Base-by-base conservation (phyloP, 371 early-diverging fungal species). In the Coemansia sp. region DNA sequence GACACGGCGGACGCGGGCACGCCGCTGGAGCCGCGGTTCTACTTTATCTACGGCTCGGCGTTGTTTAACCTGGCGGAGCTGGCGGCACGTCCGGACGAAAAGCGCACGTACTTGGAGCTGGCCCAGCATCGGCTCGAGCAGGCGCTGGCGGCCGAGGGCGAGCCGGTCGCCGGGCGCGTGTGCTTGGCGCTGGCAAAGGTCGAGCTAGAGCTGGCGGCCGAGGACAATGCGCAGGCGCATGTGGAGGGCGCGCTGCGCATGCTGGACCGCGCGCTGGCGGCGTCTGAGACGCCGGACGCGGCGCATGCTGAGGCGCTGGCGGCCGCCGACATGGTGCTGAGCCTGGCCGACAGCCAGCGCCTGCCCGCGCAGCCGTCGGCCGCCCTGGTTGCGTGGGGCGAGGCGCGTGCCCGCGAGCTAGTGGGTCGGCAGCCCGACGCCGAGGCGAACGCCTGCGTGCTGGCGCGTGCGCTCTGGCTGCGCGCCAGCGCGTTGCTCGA, bases 21-120 rank as follows among this genome's bases (percentile, higher is more conserved):
- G 10, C 16, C 30, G 20, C 34, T 78, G 14, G 68, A 72, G 7
- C 61, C 76, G 2, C 61, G 57, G 35, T 71, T 79, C 52, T 78
- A 74, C 48, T 74, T 59, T 30, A 65, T 79, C 42, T 79, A 79
- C 43, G 79, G 78, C 0, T 59, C 64, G 33, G 78, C 77, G 26
- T 61, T 79, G 45, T 74, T 55, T 50, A 58, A 57, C 30, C 55
- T 79, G 30, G 48, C 75, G 5, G 70, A 79, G 47, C n/a, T 74
- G 1, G 20, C 51, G 6, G 62, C 69, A 41, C 47, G 41, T 5
- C 41, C 33, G 7, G 63, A 63, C 3, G 77, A 78, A 6, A 41
- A 31, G 14, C 9, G 11, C n/a, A 65, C 43, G 63, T 77, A 66
- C 38, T 34, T 77, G 58, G 62, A 66, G 38, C 30, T 77, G 63